phyloP scores from a whole-genome alignment of 768 basidiomycete species.

The Filobasidium wieringae region DNA sequence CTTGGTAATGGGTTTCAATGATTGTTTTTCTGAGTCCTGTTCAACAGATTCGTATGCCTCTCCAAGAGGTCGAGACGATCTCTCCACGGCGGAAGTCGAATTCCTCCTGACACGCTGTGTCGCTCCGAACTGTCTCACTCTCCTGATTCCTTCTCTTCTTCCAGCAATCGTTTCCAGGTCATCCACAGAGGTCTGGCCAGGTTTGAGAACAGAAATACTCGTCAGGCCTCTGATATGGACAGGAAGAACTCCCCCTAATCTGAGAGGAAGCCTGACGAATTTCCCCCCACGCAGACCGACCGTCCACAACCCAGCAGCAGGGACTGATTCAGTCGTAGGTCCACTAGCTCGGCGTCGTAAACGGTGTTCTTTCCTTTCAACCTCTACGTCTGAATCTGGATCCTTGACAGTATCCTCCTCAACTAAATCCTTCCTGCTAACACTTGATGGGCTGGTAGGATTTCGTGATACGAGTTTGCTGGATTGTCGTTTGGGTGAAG shows the following conservation, averaged over 20 bases:
- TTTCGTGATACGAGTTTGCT: too few species aligned
- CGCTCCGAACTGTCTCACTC: background rate
- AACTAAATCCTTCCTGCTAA: too few species aligned
- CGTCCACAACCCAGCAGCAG: background rate
- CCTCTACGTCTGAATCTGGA: background rate
- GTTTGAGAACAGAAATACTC: background rate
- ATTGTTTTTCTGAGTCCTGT: background rate
- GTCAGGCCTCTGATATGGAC: too few species aligned
- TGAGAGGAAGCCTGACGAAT: background rate
- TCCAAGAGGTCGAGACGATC: constrained; percentile 10
- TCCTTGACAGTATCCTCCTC: background rate
- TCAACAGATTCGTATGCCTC: background rate
- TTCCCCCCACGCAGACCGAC: background rate
- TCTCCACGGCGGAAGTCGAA: background rate
- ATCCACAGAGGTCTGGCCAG: background rate
- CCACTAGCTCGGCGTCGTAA: background rate
- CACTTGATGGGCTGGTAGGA: too few species aligned
- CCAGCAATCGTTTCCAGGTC: background rate
- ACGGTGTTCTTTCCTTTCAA: background rate
- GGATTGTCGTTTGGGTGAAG: too few species aligned
- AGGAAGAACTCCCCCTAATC: background rate
- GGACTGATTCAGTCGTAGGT: background rate
- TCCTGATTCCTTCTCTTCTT: background rate
- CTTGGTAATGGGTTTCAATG: background rate
- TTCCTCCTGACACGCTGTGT: background rate